Base-by-base conservation (phyloP, 257 asterid genomes). In the Solanum medicagineum region DNA sequence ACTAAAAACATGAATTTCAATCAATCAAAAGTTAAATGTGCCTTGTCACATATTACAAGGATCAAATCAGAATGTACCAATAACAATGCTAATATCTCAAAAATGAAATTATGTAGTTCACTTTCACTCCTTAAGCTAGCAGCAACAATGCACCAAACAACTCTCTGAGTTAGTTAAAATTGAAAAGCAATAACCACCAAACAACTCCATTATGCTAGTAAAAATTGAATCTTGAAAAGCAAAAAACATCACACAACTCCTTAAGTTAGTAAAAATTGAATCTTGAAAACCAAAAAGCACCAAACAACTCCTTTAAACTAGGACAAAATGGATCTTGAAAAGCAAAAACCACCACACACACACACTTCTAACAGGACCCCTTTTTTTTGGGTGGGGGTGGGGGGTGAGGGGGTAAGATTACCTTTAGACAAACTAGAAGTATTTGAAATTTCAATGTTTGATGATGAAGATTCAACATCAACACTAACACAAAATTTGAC, bases 401-500 rank as follows among this genome's bases (percentile, higher is more conserved):
- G 56, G 80, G 29, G 45, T 29, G 24, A 24, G 44, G 45, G 71
- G 29, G 45, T n/a, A 19, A 19, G 44, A 57, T 36, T 44, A 95
- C 99, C 99, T 90, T 83, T 29, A 44, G 91, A 90, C 82, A 94
- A 89, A 81, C 89, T 89, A 73, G 90, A 59, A 53, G 88, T 86
- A 54, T 86, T 86, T 60, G 95, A 89, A 85, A 92, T 87, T 81
- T 93, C 91, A 86, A 81, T 40, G 9, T 44, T 74, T 73, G 93
- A 91, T 74, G 87, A 87, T 69, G 87, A 88, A 36, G 90, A 86
- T 84, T 95, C 98, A 20, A 90, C 89, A 90, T 95, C 98, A 86
- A 93, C 85, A 26, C 91, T 95, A 86, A 93, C 86, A 26, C 91
- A 90, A 66, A 91, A 81, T 62, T 92, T 92, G 87, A 94, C 90